Conservation (phyloP, 1,139 yeast species). For the Magnusiomyces paraingens region DNA sequence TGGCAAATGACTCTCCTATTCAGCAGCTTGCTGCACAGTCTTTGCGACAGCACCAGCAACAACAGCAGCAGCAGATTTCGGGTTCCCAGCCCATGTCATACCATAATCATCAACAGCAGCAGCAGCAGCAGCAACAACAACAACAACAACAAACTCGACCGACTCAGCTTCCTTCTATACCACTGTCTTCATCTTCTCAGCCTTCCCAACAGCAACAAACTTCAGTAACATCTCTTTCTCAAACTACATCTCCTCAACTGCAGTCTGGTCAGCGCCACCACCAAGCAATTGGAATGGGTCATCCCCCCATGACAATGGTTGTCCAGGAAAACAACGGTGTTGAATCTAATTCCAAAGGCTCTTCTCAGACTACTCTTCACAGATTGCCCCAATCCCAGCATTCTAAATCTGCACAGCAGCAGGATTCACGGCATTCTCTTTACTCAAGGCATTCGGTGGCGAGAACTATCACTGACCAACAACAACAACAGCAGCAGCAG, state of each 20-base stretch:
- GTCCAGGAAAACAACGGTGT: background rate
- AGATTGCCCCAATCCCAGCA: background rate
- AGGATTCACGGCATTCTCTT: too few species aligned
- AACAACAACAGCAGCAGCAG: slow-evolving; percentile 3
- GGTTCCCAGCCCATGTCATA: background rate
- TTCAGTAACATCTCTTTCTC: too few species aligned
- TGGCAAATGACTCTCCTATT: background rate
- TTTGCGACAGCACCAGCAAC: slow-evolving; percentile 1
- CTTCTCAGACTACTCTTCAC: background rate
- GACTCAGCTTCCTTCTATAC: slow-evolving; percentile 6
- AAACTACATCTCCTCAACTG: too few species aligned
- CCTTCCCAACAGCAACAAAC: background rate
- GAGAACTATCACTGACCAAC: too few species aligned
- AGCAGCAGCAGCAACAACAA: background rate
- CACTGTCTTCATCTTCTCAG: background rate
- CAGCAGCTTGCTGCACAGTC: background rate
- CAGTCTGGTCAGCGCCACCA: too few species aligned
- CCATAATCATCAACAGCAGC: slow-evolving; percentile 7
- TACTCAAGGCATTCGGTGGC: too few species aligned
- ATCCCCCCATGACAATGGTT: too few species aligned
- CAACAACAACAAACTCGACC: too few species aligned
- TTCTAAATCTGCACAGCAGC: too few species aligned
- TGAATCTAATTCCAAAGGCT: background rate
- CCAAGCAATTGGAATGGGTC: too few species aligned
- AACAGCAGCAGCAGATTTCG: slow-evolving; percentile 1